phyloP scores from a whole-genome alignment of 2,329 filamentous ascomycete genomes.

The Escovopsis sp. region DNA sequence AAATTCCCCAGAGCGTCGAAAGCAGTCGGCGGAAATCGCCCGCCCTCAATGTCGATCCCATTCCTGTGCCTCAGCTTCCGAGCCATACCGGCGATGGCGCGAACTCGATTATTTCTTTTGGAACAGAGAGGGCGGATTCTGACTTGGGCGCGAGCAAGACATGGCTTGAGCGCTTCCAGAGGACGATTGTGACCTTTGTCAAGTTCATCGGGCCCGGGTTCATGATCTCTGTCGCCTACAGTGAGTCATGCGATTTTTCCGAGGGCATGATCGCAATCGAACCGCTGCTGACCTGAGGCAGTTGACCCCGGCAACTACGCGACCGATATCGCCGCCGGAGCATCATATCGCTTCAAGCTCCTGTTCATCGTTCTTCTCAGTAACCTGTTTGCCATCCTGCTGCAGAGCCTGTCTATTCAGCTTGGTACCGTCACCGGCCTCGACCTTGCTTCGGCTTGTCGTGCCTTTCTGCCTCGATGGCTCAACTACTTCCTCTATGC shows the following conservation, averaged over 20 bases:
- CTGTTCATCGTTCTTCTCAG: slow-evolving; percentile 55
- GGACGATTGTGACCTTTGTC: slow-evolving; percentile 16
- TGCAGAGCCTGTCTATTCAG: slow-evolving; percentile 54
- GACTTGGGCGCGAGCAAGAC: background rate
- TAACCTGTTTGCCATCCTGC: slow-evolving; percentile 56
- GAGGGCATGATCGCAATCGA: background rate
- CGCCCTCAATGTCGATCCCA: background rate
- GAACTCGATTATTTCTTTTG: background rate
- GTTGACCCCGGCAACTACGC: slow-evolving; percentile 54
- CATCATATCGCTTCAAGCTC: slow-evolving; percentile 48
- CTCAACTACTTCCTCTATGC: slow-evolving; percentile 46
- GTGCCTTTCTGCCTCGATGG: slow-evolving; percentile 51
- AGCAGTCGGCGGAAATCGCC: background rate
- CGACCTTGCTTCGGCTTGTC: slow-evolving; percentile 51
- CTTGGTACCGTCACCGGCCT: slow-evolving; percentile 54
- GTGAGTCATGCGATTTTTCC: slow-evolving; percentile 18
- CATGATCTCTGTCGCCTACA: slow-evolving; percentile 46
- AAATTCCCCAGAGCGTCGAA: background rate
- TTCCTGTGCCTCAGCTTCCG: background rate
- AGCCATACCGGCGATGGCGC: background rate
- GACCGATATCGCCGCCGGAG: slow-evolving; percentile 54
- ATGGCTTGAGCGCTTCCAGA: slow-evolving; percentile 8
- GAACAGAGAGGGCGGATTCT: background rate
- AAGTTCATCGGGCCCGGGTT: slow-evolving; percentile 51
- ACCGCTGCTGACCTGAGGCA: slow-evolving; percentile 8